Conservation (phyloP, 768 basidiomycete genomes). For the Xanthoconium purpureum region DNA sequence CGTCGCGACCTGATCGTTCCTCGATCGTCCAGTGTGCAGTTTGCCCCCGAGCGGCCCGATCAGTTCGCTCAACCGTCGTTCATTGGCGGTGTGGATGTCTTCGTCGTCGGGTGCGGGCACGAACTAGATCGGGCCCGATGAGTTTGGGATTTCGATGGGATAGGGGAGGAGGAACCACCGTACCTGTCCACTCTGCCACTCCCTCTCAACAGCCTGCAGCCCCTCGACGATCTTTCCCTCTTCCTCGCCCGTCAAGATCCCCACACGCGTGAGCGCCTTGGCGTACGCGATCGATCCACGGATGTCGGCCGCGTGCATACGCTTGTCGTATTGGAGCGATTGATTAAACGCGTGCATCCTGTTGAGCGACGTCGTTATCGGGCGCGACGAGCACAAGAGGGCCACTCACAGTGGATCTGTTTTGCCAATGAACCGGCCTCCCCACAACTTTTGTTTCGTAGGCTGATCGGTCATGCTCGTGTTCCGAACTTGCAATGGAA, state of each 20-base stretch:
- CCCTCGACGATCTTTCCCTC: slow-evolving; percentile 70
- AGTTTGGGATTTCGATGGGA: neutral
- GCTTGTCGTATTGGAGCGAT: slow-evolving; percentile 89
- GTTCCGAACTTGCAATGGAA: neutral
- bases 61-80: slow-evolving; percentile 88
- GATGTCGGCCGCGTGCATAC: slow-evolving; percentile 92
- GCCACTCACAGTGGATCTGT: slow-evolving; percentile 55
- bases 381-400: neutral
- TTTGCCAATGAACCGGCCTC: slow-evolving; percentile 83
- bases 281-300: slow-evolving; percentile 95
- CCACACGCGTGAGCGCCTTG: slow-evolving; percentile 75
- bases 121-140: slow-evolving; percentile 50
- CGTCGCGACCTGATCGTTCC: slow-evolving; percentile 98
- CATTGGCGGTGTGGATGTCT: slow-evolving; percentile 98
- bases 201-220: slow-evolving; percentile 68
- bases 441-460: slow-evolving; percentile 79
- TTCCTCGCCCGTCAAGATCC: slow-evolving; percentile 80
- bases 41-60: slow-evolving; percentile 93
- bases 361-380: neutral
- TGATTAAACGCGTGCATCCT: slow-evolving; percentile 99
- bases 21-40: slow-evolving; percentile 92
- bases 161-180: neutral
- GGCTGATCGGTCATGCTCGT: slow-evolving; percentile 35
- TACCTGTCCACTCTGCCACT: slow-evolving; percentile 82
- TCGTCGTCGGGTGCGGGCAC: slow-evolving; percentile 82